Conservation (phyloP, 164 flowering plant genomes). For the Umbilicus rupestris region DNA sequence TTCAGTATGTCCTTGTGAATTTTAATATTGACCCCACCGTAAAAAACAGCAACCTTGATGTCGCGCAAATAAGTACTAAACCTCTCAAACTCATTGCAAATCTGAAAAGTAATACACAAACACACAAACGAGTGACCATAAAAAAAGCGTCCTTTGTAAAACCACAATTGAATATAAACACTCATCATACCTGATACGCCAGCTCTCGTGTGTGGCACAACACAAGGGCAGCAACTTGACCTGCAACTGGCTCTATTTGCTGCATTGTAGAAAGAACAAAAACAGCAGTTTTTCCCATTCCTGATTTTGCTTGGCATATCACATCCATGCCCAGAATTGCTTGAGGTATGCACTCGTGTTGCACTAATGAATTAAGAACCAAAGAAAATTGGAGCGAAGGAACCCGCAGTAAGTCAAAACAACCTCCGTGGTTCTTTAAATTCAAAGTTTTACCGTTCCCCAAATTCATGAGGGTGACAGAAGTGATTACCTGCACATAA, state of each 20-base stretch:
- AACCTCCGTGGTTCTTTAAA: slow-evolving; percentile 47
- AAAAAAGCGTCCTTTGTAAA: neutral
- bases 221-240: slow-evolving; percentile 96
- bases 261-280: slow-evolving; percentile 89
- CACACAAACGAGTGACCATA: neutral
- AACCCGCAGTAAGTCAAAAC: slow-evolving; percentile 52
- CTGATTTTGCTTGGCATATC: slow-evolving; percentile 97
- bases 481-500: slow-evolving; percentile 52
- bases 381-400: slow-evolving; percentile 57
- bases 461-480: slow-evolving; percentile 33
- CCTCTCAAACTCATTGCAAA: slow-evolving; percentile 93
- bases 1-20: slow-evolving; percentile 81
- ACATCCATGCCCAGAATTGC: slow-evolving; percentile 99
- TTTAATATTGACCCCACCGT: slow-evolving; percentile 87
- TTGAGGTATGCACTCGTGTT: slow-evolving; percentile 98
- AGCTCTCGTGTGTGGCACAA: slow-evolving; percentile 92
- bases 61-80: slow-evolving; percentile 86
- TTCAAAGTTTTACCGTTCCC: slow-evolving; percentile 45
- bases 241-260: slow-evolving; percentile 88
- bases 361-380: slow-evolving; percentile 77
- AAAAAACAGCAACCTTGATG: slow-evolving; percentile 86
- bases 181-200: slow-evolving; percentile 74
- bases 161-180: neutral
- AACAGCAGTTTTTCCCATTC: slow-evolving; percentile 99
- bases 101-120: slow-evolving; percentile 30